These are phyloP conservation scores for Ormosia semicastrata DNA, from an alignment of 306 rosid species.

Conservation along the genomic window DNA sequence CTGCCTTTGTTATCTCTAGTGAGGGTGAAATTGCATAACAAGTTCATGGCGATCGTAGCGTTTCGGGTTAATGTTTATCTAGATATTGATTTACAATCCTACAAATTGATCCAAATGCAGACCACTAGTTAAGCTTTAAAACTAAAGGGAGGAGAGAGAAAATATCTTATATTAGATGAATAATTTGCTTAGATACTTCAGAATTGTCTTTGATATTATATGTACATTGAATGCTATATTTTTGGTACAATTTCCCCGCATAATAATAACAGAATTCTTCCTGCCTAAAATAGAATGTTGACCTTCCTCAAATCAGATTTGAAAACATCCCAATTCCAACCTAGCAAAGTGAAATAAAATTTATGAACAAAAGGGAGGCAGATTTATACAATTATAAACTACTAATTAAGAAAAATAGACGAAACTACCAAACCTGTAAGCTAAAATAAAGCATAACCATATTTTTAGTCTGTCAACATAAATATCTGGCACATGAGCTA, in stretches of 20 bases:
- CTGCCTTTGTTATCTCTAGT: background rate
- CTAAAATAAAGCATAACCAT: background rate
- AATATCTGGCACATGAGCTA: conserved; percentile 14
- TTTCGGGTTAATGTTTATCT: background rate
- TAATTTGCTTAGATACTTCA: background rate
- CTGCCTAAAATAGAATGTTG: background rate
- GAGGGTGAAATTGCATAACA: background rate
- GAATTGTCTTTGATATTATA: background rate
- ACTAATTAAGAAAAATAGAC: too few species aligned
- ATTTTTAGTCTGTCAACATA: background rate
- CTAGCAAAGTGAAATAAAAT: too few species aligned
- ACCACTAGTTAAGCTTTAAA: background rate
- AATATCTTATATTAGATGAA: background rate
- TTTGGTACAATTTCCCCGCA: background rate
- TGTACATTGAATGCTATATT: background rate
- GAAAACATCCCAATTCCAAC: too few species aligned
- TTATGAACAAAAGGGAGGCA: too few species aligned
- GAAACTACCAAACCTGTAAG: background rate
- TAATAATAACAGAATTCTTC: background rate
- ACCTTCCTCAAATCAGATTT: background rate
- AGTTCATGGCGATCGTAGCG: background rate
- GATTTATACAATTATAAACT: too few species aligned
- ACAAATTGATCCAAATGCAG: background rate
- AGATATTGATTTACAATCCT: background rate
- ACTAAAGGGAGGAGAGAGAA: background rate